Evolutionary conservation across 495 filamentous ascomycete genomes (phyloP), one percentile per base, ranked within the genome.

Genomic region (Penicillium waksmanii): DNA sequence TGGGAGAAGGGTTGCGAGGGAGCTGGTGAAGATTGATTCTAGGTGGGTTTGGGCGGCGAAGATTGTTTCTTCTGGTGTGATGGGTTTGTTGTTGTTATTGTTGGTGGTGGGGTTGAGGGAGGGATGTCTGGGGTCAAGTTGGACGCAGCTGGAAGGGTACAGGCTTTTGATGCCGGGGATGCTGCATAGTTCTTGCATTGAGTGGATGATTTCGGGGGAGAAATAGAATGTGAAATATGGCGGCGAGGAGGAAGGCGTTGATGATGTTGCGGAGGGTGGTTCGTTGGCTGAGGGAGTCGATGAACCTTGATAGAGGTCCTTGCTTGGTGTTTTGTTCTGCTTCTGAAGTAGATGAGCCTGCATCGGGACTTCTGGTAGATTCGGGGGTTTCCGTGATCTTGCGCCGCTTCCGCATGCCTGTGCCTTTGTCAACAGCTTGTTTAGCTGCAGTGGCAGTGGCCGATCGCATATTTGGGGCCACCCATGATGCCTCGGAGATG

Each of bases 171-270:
- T 48, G 2, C 46, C 43, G 5, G 67, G 58, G 13, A 77, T 46
- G 15, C 57, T 47, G 59, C 77, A 80, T 19, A 77, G 60, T 17
- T 56, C 48, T 44, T 71, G 74, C 21, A 67, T 60, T 54, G 78
- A 74, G 19, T 75, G 71, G 58, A 77, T 61, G 10, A 78, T 44
- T 57, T 80, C 76, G 19, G 77, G 77, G 77, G 40, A 80, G 60
- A 25, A 78, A 55, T 35, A 80, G 69, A 18, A 79, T 51, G 57
- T 79, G 76, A 25, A 72, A 53, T 51, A 77, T 74, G 35, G 66
- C 49, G 8, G 66, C 66, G 57, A 73, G 36, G 23, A 79, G 63
- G 40, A 77, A 55, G 11, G 62, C 50, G 57, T 78, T 79, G 58
- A 75, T 55, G 25, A 66, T 25, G 7, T 40, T 56, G 55, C 71